These are phyloP conservation scores for Pseudocercospora fijiensis DNA, from an alignment of 2,329 filamentous ascomycete genomes.

Conservation along the genomic window DNA sequence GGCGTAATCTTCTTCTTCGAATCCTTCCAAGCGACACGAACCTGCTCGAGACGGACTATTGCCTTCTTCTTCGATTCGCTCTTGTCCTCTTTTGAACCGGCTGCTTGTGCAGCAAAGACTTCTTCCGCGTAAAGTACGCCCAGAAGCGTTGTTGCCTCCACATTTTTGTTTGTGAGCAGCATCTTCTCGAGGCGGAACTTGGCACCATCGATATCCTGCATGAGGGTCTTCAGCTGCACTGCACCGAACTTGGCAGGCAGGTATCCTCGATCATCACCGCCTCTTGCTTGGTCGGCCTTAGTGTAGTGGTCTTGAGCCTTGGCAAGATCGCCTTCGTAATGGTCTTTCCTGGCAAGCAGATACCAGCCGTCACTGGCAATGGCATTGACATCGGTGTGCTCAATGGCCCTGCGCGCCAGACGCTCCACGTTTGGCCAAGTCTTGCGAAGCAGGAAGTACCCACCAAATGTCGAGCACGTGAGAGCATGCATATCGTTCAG, in stretches of 20 bases:
- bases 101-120: constrained; percentile 74
- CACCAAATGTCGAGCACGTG: constrained; percentile 84
- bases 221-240: constrained; percentile 82
- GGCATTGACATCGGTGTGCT: constrained; percentile 92
- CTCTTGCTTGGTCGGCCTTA: constrained; percentile 85
- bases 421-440: constrained; percentile 78
- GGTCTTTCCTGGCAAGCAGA: constrained; percentile 84
- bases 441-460: constrained; percentile 84
- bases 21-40: constrained; percentile 88
- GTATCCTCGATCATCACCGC: constrained; percentile 85
- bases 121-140: constrained; percentile 94
- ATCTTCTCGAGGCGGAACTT: constrained; percentile 95
- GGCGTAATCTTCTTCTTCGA: constrained; percentile 77
- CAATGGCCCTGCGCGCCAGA: constrained; percentile 87
- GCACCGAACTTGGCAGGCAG: constrained; percentile 92
- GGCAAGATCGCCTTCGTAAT: constrained; percentile 72
- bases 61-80: constrained; percentile 82
- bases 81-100: constrained; percentile 80
- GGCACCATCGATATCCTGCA: constrained; percentile 82
- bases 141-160: constrained; percentile 88
- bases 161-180: constrained; percentile 61
- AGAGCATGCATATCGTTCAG: constrained; percentile 86
- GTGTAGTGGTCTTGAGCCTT: constrained; percentile 84
- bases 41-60: constrained; percentile 76
- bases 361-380: constrained; percentile 99